Base-by-base conservation (phyloP, 371 early-diverging fungal genomes). In the Zancudomyces culisetae region DNA sequence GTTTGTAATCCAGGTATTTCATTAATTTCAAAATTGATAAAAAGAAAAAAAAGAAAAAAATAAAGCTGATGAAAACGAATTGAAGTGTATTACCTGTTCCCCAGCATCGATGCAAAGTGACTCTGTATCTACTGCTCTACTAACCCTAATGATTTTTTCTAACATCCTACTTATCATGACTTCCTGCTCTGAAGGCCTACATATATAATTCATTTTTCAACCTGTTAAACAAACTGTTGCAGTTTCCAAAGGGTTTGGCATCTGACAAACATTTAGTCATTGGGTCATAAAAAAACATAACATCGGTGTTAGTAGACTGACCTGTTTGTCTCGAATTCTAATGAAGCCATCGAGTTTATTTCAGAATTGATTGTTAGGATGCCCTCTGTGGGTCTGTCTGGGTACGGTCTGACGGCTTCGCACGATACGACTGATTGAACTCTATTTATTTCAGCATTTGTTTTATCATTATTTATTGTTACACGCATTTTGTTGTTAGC, bases 91-190 rank as follows among this genome's bases (percentile, higher is more conserved):
- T n/a, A n/a, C n/a, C 21, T 49, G 43, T 62, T 91, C 87, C 27
- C 92, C 90, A n/a, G 92, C 84, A 29, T 92, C 71, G 50, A 97
- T 90, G 65, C 98, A 95, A 53, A 97, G 71, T 6, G 93, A 87
- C 65, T 97, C 98, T 19, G 90, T 83, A 60, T 97, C 96, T 51
- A 97, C 70, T 10, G 91, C 92, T 50, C 89, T 73, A 54, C 81
- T 80, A 54, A 80, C 70, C 55, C 79, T 76, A 59, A 97, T 60
- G 2, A 85, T 79, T 55, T 85, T 89, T 60, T 97, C 97, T 24
- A 97, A 69, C 57, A 87, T 63, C 28, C 93, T 77, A 35, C 77
- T 78, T 22, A 94, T 72, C 28, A 83, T 61, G 0, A 91, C 79
- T 59, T 91, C 94, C 51, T 83, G 80, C 47, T 86, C 84, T 2